phyloP scores from a whole-genome alignment of 768 basidiomycete genomes.

The Cyclocybe aegerita region DNA sequence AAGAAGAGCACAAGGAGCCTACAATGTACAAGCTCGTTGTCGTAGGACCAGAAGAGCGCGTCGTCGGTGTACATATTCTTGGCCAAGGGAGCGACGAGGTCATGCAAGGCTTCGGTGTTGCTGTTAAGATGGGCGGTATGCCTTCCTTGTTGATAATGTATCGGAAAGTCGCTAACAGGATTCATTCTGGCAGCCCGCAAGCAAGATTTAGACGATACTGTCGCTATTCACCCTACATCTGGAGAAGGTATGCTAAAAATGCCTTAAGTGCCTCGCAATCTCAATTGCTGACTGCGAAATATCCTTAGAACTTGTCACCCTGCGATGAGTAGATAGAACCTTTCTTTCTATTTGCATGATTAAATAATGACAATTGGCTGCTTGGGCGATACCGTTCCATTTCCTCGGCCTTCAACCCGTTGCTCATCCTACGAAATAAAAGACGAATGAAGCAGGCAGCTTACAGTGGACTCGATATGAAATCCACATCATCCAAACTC shows the following conservation, averaged over 20 bases:
- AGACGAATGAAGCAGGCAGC: too few relatives aligned
- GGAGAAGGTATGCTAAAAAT: slow-evolving; percentile 59
- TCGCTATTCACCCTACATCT: slow-evolving; percentile 91
- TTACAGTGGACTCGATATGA: too few relatives aligned
- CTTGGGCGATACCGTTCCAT: too few relatives aligned
- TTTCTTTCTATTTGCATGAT: too few relatives aligned
- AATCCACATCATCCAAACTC: too few relatives aligned
- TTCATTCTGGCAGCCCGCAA: slow-evolving; percentile 54
- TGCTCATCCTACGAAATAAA: too few relatives aligned
- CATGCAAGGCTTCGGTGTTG: slow-evolving; percentile 95
- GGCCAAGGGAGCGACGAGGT: slow-evolving; percentile 92
- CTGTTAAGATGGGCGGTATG: slow-evolving; percentile 89
- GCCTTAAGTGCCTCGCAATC: neutral
- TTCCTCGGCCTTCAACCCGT: too few relatives aligned
- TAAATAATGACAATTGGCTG: too few relatives aligned
- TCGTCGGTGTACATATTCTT: slow-evolving; percentile 95
- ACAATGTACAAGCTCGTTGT: slow-evolving; percentile 91
- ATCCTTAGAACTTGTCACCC: slow-evolving; percentile 32
- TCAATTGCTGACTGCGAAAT: slow-evolving; percentile 14
- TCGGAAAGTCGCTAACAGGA: slow-evolving; percentile 11
- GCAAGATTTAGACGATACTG: slow-evolving; percentile 81
- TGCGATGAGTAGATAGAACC: too few relatives aligned
- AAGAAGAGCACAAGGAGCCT: slow-evolving; percentile 91
- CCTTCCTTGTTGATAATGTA: slow-evolving; percentile 2
- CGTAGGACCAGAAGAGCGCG: slow-evolving; percentile 86